These are phyloP conservation scores for Parmales sp. DNA, from an alignment of 108 stramenopile genomes.

Conservation along the genomic window DNA sequence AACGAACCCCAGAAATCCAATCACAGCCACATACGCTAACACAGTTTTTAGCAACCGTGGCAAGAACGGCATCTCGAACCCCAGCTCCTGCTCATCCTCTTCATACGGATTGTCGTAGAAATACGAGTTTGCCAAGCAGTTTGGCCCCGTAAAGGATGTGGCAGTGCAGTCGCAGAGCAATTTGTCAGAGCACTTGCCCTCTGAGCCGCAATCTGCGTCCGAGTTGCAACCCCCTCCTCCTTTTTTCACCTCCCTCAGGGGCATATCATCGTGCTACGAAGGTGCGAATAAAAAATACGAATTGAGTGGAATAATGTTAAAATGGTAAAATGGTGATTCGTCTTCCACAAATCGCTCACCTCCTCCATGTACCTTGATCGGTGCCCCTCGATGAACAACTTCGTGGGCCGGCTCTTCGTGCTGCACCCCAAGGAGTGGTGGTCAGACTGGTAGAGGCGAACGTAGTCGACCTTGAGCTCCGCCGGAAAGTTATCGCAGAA, in stretches of 20 bases:
- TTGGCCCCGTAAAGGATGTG: neutral
- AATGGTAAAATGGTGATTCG: no score
- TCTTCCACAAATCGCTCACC: constrained; percentile 57
- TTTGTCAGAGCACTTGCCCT: neutral
- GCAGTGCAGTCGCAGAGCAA: neutral
- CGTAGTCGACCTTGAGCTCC: constrained; percentile 61
- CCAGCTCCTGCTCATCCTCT: no score
- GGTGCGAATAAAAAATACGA: no score
- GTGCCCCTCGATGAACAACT: constrained; percentile 76
- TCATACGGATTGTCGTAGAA: neutral
- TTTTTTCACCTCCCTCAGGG: constrained; percentile 45
- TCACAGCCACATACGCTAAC: no score
- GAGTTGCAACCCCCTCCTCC: constrained; percentile 66
- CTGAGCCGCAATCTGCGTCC: constrained; percentile 64
- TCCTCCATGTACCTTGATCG: constrained; percentile 66
- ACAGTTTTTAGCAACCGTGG: no score
- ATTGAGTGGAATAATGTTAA: no score
- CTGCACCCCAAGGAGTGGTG: constrained; percentile 69
- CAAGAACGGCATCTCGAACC: no score
- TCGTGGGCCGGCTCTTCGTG: constrained; percentile 69
- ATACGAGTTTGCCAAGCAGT: neutral
- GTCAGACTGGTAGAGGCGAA: constrained; percentile 78
- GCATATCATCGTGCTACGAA: constrained; percentile 9
- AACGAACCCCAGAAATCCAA: no score
- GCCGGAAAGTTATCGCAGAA: constrained; percentile 77